A percentile compares a stretch with the other conserved stretches of the same genome.
Conservation (phyloP, 352 stramenopile species). For the Elongisporangium anandrum region DNA sequence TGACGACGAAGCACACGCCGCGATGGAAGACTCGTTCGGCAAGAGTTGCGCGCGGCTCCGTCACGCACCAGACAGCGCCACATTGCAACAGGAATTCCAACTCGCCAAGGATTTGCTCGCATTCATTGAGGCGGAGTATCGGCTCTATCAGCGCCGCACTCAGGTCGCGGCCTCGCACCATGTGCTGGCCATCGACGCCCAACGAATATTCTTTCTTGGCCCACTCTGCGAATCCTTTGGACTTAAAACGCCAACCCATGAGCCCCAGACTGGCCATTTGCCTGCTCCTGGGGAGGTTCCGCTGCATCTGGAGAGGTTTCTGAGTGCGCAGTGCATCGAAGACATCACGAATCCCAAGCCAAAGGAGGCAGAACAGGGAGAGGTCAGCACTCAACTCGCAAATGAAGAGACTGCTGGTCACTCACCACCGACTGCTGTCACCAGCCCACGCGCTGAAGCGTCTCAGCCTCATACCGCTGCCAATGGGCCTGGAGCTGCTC, state of each 20-base stretch:
- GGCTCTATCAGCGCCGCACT: conserved; percentile 51
- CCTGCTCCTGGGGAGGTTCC: conserved; percentile 3
- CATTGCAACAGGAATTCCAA: conserved; percentile 60
- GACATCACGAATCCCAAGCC: conserved; percentile 17
- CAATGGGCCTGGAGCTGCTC: background rate
- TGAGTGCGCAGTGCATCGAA: conserved; percentile 51
- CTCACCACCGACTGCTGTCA: background rate
- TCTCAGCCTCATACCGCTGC: background rate
- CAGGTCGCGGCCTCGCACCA: conserved; percentile 49
- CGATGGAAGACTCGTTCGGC: conserved; percentile 44
- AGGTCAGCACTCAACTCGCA: background rate
- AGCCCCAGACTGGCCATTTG: background rate
- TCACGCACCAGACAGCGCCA: conserved; percentile 59
- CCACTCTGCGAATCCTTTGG: conserved; percentile 51
- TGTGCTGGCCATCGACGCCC: conserved; percentile 34
- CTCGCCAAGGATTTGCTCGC: conserved; percentile 46
- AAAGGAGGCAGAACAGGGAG: background rate
- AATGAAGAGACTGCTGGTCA: background rate
- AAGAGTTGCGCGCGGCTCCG: conserved; percentile 50
- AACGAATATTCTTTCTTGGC: conserved; percentile 39
- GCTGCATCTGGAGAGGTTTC: conserved; percentile 43
- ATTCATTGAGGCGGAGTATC: conserved; percentile 74
- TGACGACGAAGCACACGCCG: conserved; percentile 45
- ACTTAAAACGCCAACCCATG: conserved; percentile 8
- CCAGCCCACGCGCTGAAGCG: background rate